phyloP scores from a whole-genome alignment of 331 rosid species.

The Rhamnella rubrinervis region DNA sequence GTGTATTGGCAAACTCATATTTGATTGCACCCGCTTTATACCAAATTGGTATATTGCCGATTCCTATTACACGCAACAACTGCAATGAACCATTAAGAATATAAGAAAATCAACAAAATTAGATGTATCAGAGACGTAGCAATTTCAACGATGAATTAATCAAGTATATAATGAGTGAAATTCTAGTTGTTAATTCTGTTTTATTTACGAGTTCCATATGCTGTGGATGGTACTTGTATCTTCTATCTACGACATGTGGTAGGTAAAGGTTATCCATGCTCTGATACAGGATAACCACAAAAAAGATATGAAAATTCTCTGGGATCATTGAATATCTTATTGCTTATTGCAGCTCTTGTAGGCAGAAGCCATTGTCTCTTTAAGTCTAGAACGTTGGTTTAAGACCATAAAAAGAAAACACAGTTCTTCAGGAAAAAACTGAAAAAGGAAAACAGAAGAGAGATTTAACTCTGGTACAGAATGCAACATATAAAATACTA shows the following conservation, averaged over 20 bases:
- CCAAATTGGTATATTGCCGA: constrained; percentile 68
- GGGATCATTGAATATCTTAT: too few relatives aligned
- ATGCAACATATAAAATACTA: not conserved
- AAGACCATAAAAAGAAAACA: too few relatives aligned
- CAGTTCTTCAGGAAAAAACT: too few relatives aligned
- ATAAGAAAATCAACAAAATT: not conserved
- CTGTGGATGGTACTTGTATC: not conserved
- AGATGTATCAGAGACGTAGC: not conserved
- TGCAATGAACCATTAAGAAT: constrained; percentile 28
- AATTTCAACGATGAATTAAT: not conserved
- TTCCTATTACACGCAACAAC: constrained; percentile 77
- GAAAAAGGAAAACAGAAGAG: too few relatives aligned
- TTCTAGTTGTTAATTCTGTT: not conserved
- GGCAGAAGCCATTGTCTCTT: too few relatives aligned
- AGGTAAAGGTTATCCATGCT: not conserved
- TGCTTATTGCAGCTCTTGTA: too few relatives aligned
- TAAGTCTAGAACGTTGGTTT: too few relatives aligned
- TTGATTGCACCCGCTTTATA: constrained; percentile 81
- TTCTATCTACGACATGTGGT: constrained; percentile 18
- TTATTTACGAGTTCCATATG: not conserved
- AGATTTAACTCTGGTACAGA: too few relatives aligned
- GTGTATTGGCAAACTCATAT: constrained; percentile 61
- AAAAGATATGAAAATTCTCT: too few relatives aligned
- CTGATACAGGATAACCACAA: too few relatives aligned
- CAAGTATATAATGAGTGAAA: not conserved